Percentiles rank a stretch among this genome's conserved stretches.
Evolutionary conservation across 768 basidiomycete genomes (phyloP).

Genomic region (Serpula lacrymans): DNA sequence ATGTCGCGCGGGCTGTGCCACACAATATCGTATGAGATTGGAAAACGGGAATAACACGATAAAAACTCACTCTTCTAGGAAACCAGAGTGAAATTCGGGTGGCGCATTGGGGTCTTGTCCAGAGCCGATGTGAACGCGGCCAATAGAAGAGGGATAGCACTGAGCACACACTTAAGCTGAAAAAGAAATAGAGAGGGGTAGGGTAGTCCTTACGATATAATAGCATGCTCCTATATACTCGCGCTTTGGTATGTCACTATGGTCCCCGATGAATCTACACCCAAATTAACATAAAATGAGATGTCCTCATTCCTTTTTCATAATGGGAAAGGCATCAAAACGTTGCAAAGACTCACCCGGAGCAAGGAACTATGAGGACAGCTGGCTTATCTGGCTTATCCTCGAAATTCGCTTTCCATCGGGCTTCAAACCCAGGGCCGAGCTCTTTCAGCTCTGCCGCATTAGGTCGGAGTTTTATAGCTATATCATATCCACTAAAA

Average conservation of each 20-base stretch:
- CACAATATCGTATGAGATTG: background rate
- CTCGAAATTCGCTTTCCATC: conserved; percentile 51
- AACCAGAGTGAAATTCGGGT: conserved; percentile 44
- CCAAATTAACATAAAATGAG: too few relatives aligned
- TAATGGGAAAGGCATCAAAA: background rate
- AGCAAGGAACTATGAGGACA: conserved; percentile 38
- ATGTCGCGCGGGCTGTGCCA: conserved; percentile 21
- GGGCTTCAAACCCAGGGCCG: conserved; percentile 41
- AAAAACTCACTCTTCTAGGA: conserved; percentile 38
- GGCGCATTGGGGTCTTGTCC: conserved; percentile 37
- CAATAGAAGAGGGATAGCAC: conserved; percentile 44
- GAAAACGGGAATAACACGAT: background rate
- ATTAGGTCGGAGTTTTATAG: conserved; percentile 54
- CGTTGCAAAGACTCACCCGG: conserved; percentile 32
- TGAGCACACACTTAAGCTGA: conserved; percentile 2
- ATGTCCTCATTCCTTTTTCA: background rate
- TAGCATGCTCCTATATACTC: conserved; percentile 20
- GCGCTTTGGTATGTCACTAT: conserved; percentile 7
- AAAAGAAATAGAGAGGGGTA: background rate
- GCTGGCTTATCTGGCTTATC: conserved; percentile 55
- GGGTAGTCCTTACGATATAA: conserved; percentile 24
- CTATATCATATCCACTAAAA: conserved; percentile 49
- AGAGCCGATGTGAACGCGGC: conserved; percentile 46
- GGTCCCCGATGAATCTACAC: conserved; percentile 10
- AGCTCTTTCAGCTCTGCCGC: conserved; percentile 47